These are phyloP conservation scores for Zygotorulaspora florentina DNA, from an alignment of 805 yeast species.

Conservation along the genomic window DNA sequence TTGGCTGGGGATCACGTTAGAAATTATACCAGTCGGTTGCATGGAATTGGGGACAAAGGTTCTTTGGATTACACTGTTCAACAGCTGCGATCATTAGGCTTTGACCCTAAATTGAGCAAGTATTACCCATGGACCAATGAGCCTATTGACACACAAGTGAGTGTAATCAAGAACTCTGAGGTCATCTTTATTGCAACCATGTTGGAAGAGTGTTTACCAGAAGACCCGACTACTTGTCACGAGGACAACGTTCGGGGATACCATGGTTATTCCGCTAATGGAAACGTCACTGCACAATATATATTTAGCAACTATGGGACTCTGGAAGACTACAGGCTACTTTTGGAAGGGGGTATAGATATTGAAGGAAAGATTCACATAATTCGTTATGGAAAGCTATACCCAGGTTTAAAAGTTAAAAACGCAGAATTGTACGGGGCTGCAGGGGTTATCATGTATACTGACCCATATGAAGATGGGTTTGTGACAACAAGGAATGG, in stretches of 20 bases:
- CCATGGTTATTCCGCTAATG: constrained; percentile 63
- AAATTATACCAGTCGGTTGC: constrained; percentile 13
- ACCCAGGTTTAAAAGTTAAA: constrained; percentile 53
- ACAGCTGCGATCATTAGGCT: constrained; percentile 49
- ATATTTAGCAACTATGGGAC: constrained; percentile 62
- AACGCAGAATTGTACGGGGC: constrained; percentile 64
- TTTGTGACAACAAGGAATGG: constrained; percentile 54
- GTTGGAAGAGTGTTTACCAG: constrained; percentile 45
- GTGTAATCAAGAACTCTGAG: constrained; percentile 33
- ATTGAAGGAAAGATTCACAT: constrained; percentile 56
- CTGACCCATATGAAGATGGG: constrained; percentile 49
- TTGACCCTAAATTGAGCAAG: constrained; percentile 46
- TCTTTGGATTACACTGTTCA: constrained; percentile 48
- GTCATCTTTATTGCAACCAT: constrained; percentile 46
- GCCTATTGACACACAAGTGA: constrained; percentile 45
- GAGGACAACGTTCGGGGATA: constrained; percentile 45
- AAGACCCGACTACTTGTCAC: constrained; percentile 40
- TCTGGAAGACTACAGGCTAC: constrained; percentile 46
- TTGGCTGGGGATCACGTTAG: constrained; percentile 32
- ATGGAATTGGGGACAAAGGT: constrained; percentile 43
- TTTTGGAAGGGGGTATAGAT: constrained; percentile 40
- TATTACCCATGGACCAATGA: constrained; percentile 55
- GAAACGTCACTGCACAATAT: constrained; percentile 51
- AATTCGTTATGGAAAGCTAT: constrained; percentile 47
- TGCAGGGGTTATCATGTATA: constrained; percentile 48